A percentile compares a stretch with the other conserved stretches of the same genome.
These are phyloP conservation scores for Ogataea pini DNA, from an alignment of 805 yeast genomes.

Conservation along the genomic window DNA sequence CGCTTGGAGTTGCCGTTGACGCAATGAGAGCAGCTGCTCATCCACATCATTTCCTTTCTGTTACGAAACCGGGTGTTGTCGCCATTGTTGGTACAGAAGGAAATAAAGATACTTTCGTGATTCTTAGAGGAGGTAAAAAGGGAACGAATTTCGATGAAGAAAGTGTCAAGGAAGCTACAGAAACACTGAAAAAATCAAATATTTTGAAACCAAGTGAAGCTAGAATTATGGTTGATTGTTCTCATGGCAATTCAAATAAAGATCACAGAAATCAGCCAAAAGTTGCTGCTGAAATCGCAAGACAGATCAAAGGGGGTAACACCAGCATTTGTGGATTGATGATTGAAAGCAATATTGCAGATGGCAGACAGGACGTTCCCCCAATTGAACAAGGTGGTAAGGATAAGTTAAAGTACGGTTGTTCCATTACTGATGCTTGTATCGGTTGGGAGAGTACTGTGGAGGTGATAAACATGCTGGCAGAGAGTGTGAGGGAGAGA, in stretches of 20 bases:
- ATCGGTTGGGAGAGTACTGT: conserved; percentile 88
- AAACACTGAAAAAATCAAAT: conserved; percentile 51
- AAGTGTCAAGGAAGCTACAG: conserved; percentile 67
- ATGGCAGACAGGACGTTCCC: conserved; percentile 92
- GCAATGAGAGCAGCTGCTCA: conserved; percentile 91
- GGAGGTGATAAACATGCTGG: conserved; percentile 63
- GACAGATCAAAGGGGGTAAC: conserved; percentile 78
- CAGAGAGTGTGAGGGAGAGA: conserved; percentile 79
- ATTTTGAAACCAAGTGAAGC: conserved; percentile 42
- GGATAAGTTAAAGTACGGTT: conserved; percentile 79
- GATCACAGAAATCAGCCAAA: conserved; percentile 91
- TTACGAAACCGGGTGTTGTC: conserved; percentile 93
- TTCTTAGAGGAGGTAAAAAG: conserved; percentile 91
- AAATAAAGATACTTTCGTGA: conserved; percentile 85
- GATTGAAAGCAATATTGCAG: conserved; percentile 92
- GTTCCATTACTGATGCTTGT: conserved; percentile 97
- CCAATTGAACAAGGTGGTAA: conserved; percentile 67
- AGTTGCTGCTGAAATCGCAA: conserved; percentile 76
- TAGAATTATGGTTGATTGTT: conserved; percentile 94
- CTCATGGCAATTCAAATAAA: conserved; percentile 93
- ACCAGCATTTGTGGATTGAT: conserved; percentile 83
- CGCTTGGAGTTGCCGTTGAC: conserved; percentile 90
- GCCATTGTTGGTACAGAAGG: conserved; percentile 97
- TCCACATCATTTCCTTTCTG: conserved; percentile 92
- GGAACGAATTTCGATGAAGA: conserved; percentile 88